Evolutionary conservation across 495 filamentous ascomycete genomes (phyloP).

Genomic region (Lindgomyces ingoldianus): DNA sequence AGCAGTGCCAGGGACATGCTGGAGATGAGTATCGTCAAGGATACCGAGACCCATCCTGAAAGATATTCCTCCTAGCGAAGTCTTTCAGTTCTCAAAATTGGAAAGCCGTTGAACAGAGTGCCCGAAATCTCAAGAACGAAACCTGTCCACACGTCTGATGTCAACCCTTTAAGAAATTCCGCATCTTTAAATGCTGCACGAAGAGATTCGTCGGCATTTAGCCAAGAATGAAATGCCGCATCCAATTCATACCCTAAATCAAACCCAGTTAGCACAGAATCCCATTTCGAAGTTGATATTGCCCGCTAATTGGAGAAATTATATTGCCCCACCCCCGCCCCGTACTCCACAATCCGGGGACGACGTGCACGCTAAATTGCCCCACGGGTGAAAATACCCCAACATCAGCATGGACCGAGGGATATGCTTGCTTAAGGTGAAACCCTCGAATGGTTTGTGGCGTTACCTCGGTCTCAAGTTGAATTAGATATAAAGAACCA

Average conservation of each 20-base stretch:
- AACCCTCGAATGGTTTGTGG: no score
- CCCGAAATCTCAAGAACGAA: neutral
- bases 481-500: no score
- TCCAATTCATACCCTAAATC: neutral
- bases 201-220: constrained; percentile 21
- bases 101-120: neutral
- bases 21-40: constrained; percentile 22
- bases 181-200: neutral
- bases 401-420: neutral
- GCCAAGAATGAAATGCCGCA: constrained; percentile 14
- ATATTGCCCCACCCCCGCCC: constrained; percentile 10
- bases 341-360: neutral
- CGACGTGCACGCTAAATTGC: neutral
- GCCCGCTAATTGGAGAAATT: neutral
- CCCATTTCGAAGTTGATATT: neutral
- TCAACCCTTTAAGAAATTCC: neutral
- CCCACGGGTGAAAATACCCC: neutral
- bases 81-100: neutral
- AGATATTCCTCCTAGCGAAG: neutral
- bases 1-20: constrained; percentile 36
- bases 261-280: neutral
- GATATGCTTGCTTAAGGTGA: neutral
- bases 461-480: no score
- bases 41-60: constrained; percentile 28
- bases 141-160: neutral